phyloP scores from a whole-genome alignment of 768 basidiomycete genomes.

The Butyriboletus loyo region DNA sequence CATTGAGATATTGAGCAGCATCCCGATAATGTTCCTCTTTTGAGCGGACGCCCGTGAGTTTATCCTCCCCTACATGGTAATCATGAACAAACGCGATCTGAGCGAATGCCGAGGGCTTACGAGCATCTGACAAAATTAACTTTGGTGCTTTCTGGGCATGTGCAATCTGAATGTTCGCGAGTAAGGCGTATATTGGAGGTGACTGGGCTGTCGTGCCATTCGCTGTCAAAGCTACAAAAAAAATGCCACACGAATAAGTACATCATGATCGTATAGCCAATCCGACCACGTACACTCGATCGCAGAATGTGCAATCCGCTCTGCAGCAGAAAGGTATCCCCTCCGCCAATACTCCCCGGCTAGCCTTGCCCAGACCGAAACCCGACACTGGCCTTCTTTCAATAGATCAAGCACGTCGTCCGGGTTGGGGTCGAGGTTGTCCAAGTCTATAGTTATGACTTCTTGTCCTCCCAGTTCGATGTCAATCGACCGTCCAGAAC shows the following conservation, averaged over 20 bases:
- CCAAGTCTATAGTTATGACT: conserved; percentile 86
- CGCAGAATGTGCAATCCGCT: conserved; percentile 68
- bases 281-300: conserved; percentile 53
- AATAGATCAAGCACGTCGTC: conserved; percentile 74
- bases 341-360: conserved; percentile 88
- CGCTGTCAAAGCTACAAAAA: conserved; percentile 46
- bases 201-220: conserved; percentile 50
- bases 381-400: conserved; percentile 66
- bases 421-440: conserved; percentile 76
- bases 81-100: background rate
- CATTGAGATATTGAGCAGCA: conserved; percentile 67
- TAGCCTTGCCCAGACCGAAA: conserved; percentile 76
- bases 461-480: conserved; percentile 82
- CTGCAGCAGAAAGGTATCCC: conserved; percentile 71
- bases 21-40: conserved; percentile 70
- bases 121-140: conserved; percentile 63
- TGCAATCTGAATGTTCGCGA: conserved; percentile 83
- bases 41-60: conserved; percentile 52
- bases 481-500: conserved; percentile 47
- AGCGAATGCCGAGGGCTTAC: conserved; percentile 40
- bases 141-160: conserved; percentile 85
- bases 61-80: conserved; percentile 54
- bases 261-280: background rate
- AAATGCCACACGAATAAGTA: background rate
- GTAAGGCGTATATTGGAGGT: conserved; percentile 72